phyloP scores from a whole-genome alignment of 2,329 filamentous ascomycete genomes.

The Anthostomella pinea region DNA sequence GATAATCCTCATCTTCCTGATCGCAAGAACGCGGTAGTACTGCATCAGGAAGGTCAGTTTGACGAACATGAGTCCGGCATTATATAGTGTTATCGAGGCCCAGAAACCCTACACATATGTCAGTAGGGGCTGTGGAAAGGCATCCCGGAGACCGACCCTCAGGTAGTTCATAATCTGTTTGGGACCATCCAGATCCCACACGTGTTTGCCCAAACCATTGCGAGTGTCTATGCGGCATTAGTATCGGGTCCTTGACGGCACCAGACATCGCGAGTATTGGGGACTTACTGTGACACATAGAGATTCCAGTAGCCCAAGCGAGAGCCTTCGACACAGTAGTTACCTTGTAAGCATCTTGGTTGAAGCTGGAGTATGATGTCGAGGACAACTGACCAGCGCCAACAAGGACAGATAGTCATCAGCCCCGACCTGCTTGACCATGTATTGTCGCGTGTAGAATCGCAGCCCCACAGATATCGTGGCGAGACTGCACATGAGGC shows the following conservation, averaged over 20 bases:
- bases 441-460: conserved; percentile 28
- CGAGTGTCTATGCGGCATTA: conserved; percentile 17
- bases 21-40: conserved; percentile 37
- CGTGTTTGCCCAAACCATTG: conserved; percentile 22
- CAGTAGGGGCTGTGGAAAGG: not conserved
- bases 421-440: conserved; percentile 29
- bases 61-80: conserved; percentile 32
- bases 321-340: conserved; percentile 12
- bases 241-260: no score
- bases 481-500: conserved; percentile 24
- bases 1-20: conserved; percentile 30
- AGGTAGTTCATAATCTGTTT: conserved; percentile 16
- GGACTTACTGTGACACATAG: conserved; percentile 23
- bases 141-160: conserved; percentile 11
- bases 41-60: conserved; percentile 39
- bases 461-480: conserved; percentile 26
- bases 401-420: conserved; percentile 33
- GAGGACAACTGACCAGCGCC: conserved; percentile 36
- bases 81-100: conserved; percentile 37
- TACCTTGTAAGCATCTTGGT: conserved; percentile 3
- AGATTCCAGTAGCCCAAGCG: conserved; percentile 22
- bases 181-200: conserved; percentile 18
- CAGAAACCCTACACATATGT: conserved; percentile 33
- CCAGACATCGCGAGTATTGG: no score
- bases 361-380: not conserved